These are phyloP conservation scores for Saccharata proteae DNA, from an alignment of 2,329 filamentous ascomycete genomes.

Conservation along the genomic window DNA sequence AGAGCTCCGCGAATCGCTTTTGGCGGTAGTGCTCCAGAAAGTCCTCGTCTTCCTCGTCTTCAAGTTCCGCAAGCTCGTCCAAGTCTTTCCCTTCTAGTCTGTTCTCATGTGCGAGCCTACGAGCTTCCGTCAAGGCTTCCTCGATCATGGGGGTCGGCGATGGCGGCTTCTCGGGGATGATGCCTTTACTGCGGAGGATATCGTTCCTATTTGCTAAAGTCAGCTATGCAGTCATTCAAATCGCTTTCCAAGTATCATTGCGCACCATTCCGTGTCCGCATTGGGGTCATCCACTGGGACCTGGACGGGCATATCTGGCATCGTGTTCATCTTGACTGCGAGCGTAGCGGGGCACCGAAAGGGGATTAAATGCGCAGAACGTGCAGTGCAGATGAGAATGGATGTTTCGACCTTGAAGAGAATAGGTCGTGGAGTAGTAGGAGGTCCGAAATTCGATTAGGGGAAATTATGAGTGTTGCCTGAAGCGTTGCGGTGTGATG, in stretches of 20 bases:
- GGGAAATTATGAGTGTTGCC: no score
- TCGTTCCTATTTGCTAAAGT: slow-evolving; percentile 63
- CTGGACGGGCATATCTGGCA: slow-evolving; percentile 47
- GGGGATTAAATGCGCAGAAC: no score
- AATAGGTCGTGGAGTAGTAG: no score
- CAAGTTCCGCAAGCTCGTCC: slow-evolving; percentile 83
- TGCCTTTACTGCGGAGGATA: slow-evolving; percentile 88
- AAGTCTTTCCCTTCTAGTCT: slow-evolving; percentile 87
- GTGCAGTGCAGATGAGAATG: no score
- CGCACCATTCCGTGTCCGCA: slow-evolving; percentile 91
- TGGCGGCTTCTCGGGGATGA: slow-evolving; percentile 95
- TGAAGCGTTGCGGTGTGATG: no score
- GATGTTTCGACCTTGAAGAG: no score
- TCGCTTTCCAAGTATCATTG: slow-evolving; percentile 1
- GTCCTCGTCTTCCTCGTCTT: slow-evolving; percentile 88
- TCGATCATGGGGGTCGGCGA: slow-evolving; percentile 94
- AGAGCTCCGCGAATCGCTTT: slow-evolving; percentile 76
- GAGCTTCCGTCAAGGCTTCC: slow-evolving; percentile 78
- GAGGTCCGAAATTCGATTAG: no score
- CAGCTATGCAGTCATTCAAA: slow-evolving; percentile 10
- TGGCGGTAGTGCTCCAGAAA: slow-evolving; percentile 82
- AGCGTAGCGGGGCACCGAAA: no score
- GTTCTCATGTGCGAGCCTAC: slow-evolving; percentile 78
- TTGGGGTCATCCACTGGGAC: slow-evolving; percentile 94
- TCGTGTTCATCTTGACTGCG: slow-evolving; percentile 18